Conservation (phyloP, 2,329 filamentous ascomycete species). For the Echinosphaeria canescens region DNA sequence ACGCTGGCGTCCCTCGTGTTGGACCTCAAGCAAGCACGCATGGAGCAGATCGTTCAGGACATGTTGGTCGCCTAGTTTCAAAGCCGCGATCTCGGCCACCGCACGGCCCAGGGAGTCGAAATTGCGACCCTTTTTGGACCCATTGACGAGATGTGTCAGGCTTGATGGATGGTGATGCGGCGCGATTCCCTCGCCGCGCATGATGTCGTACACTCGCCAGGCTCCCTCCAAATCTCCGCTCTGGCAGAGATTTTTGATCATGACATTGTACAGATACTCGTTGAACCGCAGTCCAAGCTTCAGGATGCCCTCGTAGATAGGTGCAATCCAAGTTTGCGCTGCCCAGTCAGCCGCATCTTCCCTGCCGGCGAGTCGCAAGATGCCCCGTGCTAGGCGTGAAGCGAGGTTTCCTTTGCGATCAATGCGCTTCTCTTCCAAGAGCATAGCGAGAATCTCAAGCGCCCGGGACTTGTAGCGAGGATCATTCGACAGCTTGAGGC, state of each 20-base stretch:
- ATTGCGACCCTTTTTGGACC: constrained; percentile 38
- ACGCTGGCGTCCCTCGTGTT: constrained; percentile 15
- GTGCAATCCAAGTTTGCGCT: no score
- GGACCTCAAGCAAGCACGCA: constrained; percentile 20
- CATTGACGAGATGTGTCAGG: constrained; percentile 49
- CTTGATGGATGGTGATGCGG: no score
- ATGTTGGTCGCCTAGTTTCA: constrained; percentile 21
- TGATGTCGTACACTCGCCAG: constrained; percentile 40
- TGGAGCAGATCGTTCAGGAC: constrained; percentile 30
- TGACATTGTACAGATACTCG: constrained; percentile 37
- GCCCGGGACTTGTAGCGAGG: constrained; percentile 16
- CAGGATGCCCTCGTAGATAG: constrained; percentile 32
- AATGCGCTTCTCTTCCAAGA: constrained; percentile 12
- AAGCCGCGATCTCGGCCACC: constrained; percentile 25
- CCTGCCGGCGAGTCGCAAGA: no score
- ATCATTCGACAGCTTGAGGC: constrained; percentile 18
- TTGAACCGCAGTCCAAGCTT: constrained; percentile 41
- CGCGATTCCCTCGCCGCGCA: constrained; percentile 33
- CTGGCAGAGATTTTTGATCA: constrained; percentile 50
- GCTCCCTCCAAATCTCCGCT: constrained; percentile 39
- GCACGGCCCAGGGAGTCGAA: constrained; percentile 29
- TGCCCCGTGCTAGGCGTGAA: no score
- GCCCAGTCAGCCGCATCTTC: no score
- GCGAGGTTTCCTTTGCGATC: no score
- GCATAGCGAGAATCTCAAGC: constrained; percentile 18